Evolutionary conservation across 2,329 filamentous ascomycete species (phyloP), one percentile per base, ranked within the genome.

Genomic region (Penicillium sp.): DNA sequence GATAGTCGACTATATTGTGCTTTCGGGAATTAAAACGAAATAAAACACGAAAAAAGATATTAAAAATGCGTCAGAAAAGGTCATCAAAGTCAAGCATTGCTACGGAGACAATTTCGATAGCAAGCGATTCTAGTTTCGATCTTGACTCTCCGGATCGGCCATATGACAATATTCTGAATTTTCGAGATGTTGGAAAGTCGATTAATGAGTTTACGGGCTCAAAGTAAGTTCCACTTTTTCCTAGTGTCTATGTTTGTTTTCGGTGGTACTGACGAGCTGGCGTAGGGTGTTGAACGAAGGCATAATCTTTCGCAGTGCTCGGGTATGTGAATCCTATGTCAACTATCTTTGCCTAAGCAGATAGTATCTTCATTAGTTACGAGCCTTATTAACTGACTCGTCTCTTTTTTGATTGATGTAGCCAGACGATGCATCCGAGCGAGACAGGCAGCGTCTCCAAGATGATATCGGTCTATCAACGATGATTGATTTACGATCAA

Each of bases 401-500:
- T 51, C 12, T 33, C 47, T 28, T 16, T 42, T 14, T 28, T 35
- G 20, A 47, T 30, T 45, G 6, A 38, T 46, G 38, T 60, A 68
- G 68, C 68, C 71, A 80, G 90, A 96, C 66, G 85, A 90, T 69
- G 89, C 90, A 35, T 87, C 88, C 0, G 66, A 78, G 20, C 68
- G 77, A 35, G 91, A 96, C 71, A 82, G 83, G 56, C 68, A 77
- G 33, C 74, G 77, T 30, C 78, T 96, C 11, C 71, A 76, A 9
- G 72, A 84, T 7, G 79, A 84, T 30, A 80, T 87, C 63, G 79
- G 82, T 21, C 82, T 96, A 61, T 83, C 80, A 62, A 90, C 85
- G 2, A 82, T 96, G 42, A 81, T 96, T 59, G 91, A 96, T 74
- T 77, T 96, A 11, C 83, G 91, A 56, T 90, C 90, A 60, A 84